Conservation (phyloP, 768 basidiomycete species). For the Flagelloscypha sp. region DNA sequence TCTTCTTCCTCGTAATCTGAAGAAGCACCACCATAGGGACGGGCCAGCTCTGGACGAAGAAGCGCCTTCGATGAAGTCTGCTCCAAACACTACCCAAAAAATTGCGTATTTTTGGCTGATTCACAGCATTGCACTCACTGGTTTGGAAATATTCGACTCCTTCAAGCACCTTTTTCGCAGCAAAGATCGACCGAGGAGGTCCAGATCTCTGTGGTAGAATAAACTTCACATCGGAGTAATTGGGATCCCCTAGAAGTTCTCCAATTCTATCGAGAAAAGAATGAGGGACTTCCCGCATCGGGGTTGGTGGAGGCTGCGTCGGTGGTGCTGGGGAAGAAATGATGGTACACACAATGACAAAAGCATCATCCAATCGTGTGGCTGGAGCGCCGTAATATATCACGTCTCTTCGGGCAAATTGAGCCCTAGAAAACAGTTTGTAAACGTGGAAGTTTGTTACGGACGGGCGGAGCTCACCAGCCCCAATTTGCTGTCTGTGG, state of each 20-base stretch:
- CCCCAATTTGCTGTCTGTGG: slow-evolving; percentile 78
- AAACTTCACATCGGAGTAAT: slow-evolving; percentile 81
- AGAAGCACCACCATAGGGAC: slow-evolving; percentile 31
- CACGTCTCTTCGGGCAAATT: slow-evolving; percentile 68
- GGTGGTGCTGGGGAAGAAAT: slow-evolving; percentile 55
- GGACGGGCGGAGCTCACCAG: slow-evolving; percentile 41
- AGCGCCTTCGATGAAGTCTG: slow-evolving; percentile 61
- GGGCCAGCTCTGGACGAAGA: too few relatives aligned
- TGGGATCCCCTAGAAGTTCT: slow-evolving; percentile 66
- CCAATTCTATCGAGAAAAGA: slow-evolving; percentile 66
- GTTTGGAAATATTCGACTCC: slow-evolving; percentile 74
- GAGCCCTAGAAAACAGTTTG: slow-evolving; percentile 43
- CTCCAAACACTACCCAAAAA: slow-evolving; percentile 52
- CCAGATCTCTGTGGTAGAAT: slow-evolving; percentile 46
- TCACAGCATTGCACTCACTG: slow-evolving; percentile 32
- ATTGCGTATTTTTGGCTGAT: neutral
- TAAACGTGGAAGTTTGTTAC: neutral
- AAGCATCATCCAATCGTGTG: slow-evolving; percentile 54
- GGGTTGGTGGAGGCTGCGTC: slow-evolving; percentile 31
- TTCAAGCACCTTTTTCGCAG: slow-evolving; percentile 56
- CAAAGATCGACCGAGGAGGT: slow-evolving; percentile 48
- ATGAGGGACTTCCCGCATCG: slow-evolving; percentile 53
- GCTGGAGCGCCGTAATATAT: slow-evolving; percentile 51
- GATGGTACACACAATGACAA: slow-evolving; percentile 73
- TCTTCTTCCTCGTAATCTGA: slow-evolving; percentile 46